Base-by-base conservation (phyloP, 73 alveolate genomes). In the Paramecium primaurelia region DNA sequence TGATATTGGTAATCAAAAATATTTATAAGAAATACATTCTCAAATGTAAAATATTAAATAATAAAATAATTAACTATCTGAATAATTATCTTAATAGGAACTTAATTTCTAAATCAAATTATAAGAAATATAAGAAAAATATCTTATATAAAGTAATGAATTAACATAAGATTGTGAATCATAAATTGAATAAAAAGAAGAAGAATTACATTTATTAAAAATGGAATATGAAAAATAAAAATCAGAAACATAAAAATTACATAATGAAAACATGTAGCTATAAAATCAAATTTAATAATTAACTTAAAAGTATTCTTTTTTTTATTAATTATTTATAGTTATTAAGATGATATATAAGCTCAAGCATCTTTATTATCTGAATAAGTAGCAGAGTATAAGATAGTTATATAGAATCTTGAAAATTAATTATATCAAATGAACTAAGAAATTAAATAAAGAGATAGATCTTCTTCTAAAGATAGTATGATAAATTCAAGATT, bases 301-400 rank as follows among this genome's bases (percentile, higher is more conserved):
- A 20, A 80, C 20, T 49, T 26, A 40, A 10, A 80, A 44, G 91
- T 80, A 80, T 1, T 4, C 4, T 2, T 6, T 37, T 16, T 16
- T n/a, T 0, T 8, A 18, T 36, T 42, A 5, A 22, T 25, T 20
- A 80, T 45, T 25, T 20, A 49, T 45, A 80, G 91, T 45, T 80
- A 80, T 25, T 3, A 47, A 80, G 77, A 80, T 40, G 91, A 80
- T 44, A n/a, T 80, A 11, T 80, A 80, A 45, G 44, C 47, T n/a
- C n/a, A 80, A 80, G 91, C 91, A 9, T 40, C 34, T 16, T 10
- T 80, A 7, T 32, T 80, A 6, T 80, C 47, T 3, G 36, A 80
- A n/a, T 45, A 80, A 44, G 91, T 80, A 20, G 91, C 91, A 25
- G 91, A 80, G 30, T 80, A 80, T 80, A 80, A 80, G 30, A 80